Conservation (phyloP, 2,329 filamentous ascomycete species). For the Aspergillus vadensis region DNA sequence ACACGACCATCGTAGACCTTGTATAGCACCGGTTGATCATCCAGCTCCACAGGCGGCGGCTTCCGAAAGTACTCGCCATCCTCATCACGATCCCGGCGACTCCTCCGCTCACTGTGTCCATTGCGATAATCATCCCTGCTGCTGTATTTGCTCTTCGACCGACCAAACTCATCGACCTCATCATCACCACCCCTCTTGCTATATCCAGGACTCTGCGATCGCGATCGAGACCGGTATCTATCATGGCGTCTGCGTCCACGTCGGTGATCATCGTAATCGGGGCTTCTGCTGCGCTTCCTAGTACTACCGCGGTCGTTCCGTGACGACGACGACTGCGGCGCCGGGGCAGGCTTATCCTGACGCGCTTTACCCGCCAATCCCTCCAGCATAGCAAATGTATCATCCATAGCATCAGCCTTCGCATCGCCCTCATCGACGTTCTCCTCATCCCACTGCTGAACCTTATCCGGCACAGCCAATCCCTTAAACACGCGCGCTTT, state of each 20-base stretch:
- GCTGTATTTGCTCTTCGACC: constrained; percentile 45
- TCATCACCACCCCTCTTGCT: constrained; percentile 50
- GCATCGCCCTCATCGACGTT: constrained; percentile 40
- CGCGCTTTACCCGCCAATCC: constrained; percentile 70
- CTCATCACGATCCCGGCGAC: constrained; percentile 41
- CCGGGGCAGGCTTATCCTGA: constrained; percentile 34
- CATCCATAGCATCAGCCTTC: constrained; percentile 74
- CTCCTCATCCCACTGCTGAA: constrained; percentile 56
- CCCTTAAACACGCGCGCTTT: constrained; percentile 91
- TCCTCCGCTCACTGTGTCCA: constrained; percentile 49
- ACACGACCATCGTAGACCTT: constrained; percentile 91
- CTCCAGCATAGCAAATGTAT: constrained; percentile 91
- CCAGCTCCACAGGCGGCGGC: constrained; percentile 71
- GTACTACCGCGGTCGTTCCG: constrained; percentile 39
- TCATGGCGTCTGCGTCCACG: constrained; percentile 48
- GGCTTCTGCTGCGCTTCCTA: constrained; percentile 59
- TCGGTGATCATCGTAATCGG: constrained; percentile 52
- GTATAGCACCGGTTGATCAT: constrained; percentile 76
- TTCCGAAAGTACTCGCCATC: constrained; percentile 64
- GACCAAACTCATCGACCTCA: constrained; percentile 63
- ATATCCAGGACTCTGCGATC: constrained; percentile 49
- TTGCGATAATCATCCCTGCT: constrained; percentile 41
- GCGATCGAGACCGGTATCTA: constrained; percentile 53
- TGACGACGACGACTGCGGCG: constrained; percentile 19
- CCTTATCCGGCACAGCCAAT: constrained; percentile 80